phyloP scores from a whole-genome alignment of 805 yeast species.

The Sporopachydermia quercuum region DNA sequence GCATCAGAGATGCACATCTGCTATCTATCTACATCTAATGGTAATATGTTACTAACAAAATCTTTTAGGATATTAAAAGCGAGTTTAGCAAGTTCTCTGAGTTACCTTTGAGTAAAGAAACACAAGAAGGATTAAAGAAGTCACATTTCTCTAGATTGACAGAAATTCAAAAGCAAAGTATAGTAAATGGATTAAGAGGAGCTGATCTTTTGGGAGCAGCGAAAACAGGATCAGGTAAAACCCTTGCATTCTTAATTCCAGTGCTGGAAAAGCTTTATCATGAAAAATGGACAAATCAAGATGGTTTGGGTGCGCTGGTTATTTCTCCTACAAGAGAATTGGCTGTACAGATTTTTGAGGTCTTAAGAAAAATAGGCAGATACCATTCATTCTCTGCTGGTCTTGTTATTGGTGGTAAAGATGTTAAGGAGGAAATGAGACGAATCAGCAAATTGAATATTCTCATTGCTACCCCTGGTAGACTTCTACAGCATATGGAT shows the following conservation, averaged over 20 bases:
- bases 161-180: slow-evolving; percentile 70
- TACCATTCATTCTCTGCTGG: slow-evolving; percentile 73
- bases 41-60: neutral
- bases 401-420: slow-evolving; percentile 87
- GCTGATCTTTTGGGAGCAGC: slow-evolving; percentile 79
- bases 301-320: slow-evolving; percentile 79
- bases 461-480: slow-evolving; percentile 83
- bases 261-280: slow-evolving; percentile 48
- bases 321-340: slow-evolving; percentile 88
- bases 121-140: slow-evolving; percentile 59
- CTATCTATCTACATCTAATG: neutral
- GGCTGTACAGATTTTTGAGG: slow-evolving; percentile 85
- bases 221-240: slow-evolving; percentile 74
- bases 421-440: slow-evolving; percentile 65
- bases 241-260: slow-evolving; percentile 76
- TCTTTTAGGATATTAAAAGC: neutral
- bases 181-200: slow-evolving; percentile 64
- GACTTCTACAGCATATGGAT: slow-evolving; percentile 80
- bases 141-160: slow-evolving; percentile 73
- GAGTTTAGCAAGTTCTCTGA: slow-evolving; percentile 45
- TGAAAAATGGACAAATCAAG: slow-evolving; percentile 64
- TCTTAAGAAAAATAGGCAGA: slow-evolving; percentile 66
- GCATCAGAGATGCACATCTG: neutral
- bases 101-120: slow-evolving; percentile 54
- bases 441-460: slow-evolving; percentile 70